Conservation (phyloP, 2,329 filamentous ascomycete genomes). For the Microcyclospora tardicrescens region DNA sequence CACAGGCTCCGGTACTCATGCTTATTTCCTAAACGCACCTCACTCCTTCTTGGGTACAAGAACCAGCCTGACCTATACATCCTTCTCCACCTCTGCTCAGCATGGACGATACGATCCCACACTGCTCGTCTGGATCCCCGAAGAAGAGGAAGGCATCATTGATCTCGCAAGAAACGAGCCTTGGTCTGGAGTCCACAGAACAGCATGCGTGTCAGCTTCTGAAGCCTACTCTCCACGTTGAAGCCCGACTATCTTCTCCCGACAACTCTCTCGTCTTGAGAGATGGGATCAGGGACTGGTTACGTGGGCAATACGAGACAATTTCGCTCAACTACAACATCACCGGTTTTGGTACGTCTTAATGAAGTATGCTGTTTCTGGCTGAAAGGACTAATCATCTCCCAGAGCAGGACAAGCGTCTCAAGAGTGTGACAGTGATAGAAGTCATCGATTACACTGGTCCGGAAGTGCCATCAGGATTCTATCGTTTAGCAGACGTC, state of each 20-base stretch:
- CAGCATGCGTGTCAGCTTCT: slow-evolving; percentile 2
- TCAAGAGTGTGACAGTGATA: slow-evolving; percentile 22
- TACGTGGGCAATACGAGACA: slow-evolving; percentile 2
- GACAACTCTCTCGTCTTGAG: too few relatives aligned
- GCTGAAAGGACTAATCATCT: not conserved
- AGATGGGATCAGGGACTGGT: slow-evolving; percentile 16
- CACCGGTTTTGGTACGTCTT: slow-evolving; percentile 1
- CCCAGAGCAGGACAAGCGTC: slow-evolving; percentile 17
- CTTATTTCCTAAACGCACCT: too few relatives aligned
- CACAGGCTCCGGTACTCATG: too few relatives aligned
- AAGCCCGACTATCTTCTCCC: slow-evolving; percentile 9
- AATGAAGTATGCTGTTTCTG: too few relatives aligned
- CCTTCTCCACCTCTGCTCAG: not conserved
- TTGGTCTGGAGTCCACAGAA: too few relatives aligned
- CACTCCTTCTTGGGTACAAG: too few relatives aligned
- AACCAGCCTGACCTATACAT: not conserved
- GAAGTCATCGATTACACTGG: slow-evolving; percentile 29
- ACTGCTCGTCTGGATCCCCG: slow-evolving; percentile 3
- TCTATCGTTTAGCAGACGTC: slow-evolving; percentile 21
- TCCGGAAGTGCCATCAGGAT: slow-evolving; percentile 8
- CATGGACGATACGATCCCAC: too few relatives aligned
- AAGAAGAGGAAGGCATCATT: not conserved
- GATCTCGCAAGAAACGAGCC: too few relatives aligned
- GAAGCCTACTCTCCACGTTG: slow-evolving; percentile 24
- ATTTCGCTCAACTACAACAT: slow-evolving; percentile 3